Evolutionary conservation across 768 basidiomycete genomes (phyloP).

Genomic region (Cystoderma amianthinum): DNA sequence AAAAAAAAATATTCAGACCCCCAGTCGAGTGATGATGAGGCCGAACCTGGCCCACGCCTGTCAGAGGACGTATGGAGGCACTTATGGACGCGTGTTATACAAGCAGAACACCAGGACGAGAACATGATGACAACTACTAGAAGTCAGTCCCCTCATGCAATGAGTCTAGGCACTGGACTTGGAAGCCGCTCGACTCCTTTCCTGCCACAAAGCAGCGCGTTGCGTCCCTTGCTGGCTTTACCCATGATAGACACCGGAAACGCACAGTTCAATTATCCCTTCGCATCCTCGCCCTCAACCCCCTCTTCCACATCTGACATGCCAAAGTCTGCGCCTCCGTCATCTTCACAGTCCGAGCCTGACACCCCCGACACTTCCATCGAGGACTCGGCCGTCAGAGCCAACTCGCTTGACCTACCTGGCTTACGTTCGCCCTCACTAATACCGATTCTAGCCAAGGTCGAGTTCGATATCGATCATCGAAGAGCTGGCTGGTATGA

Average conservation of each 20-base stretch:
- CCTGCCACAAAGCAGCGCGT: constrained; percentile 23
- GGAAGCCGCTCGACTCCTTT: constrained; percentile 34
- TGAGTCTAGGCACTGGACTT: constrained; percentile 37
- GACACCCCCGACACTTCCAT: constrained; percentile 52
- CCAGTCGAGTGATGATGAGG: constrained; percentile 19
- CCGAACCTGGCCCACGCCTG: constrained; percentile 71
- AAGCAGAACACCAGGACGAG: constrained; percentile 48
- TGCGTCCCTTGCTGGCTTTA: constrained; percentile 44
- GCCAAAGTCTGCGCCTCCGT: constrained; percentile 41
- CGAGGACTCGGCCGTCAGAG: constrained; percentile 26
- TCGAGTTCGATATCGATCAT: constrained; percentile 91
- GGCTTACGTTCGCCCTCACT: constrained; percentile 58
- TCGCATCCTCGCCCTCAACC: constrained; percentile 48
- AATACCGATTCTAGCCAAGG: constrained; percentile 84
- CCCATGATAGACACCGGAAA: constrained; percentile 25
- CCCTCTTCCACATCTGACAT: constrained; percentile 39
- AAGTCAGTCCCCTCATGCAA: constrained; percentile 28
- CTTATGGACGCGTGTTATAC: constrained; percentile 72
- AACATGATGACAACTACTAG: constrained; percentile 25
- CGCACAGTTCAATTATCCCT: constrained; percentile 26
- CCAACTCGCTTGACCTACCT: constrained; percentile 54
- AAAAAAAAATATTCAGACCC: constrained; percentile 5
- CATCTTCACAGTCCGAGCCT: constrained; percentile 36
- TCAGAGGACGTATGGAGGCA: constrained; percentile 86
- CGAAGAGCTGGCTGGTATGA: constrained; percentile 79